phyloP scores from a whole-genome alignment of 2,329 filamentous ascomycete genomes.

The Pseudogymnoascus sp. region DNA sequence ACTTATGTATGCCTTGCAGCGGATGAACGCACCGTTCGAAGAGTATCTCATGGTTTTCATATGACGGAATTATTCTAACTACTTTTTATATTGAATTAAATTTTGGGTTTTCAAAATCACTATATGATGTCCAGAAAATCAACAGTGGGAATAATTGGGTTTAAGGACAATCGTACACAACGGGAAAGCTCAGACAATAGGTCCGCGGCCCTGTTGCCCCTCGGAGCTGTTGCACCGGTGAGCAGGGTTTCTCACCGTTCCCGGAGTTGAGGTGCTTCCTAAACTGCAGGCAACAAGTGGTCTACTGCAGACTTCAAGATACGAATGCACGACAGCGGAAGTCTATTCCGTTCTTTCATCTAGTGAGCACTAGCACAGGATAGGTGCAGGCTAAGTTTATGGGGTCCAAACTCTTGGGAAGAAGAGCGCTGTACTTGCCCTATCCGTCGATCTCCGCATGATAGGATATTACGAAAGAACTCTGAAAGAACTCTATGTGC shows the following conservation, averaged over 20 bases:
- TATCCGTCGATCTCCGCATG: not conserved
- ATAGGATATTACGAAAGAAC: not conserved
- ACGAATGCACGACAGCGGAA: not conserved
- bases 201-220: not conserved
- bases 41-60: not conserved
- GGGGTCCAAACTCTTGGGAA: not conserved
- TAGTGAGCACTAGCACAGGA: not conserved
- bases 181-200: not conserved
- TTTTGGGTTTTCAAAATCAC: not conserved
- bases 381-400: not conserved
- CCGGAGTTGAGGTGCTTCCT: not conserved
- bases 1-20: not conserved
- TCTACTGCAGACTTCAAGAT: not conserved
- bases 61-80: not conserved
- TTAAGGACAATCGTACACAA: not conserved
- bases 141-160: not conserved
- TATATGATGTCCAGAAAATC: not conserved
- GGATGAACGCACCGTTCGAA: not conserved
- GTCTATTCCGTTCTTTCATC: not conserved
- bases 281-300: not conserved
- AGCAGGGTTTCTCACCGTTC: not conserved
- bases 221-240: not conserved
- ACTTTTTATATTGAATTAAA: not conserved
- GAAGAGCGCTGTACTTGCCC: not conserved
- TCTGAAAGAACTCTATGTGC: not conserved